These are phyloP conservation scores for Colletotrichum theobromicola DNA, from an alignment of 2,329 filamentous ascomycete genomes.

Conservation along the genomic window DNA sequence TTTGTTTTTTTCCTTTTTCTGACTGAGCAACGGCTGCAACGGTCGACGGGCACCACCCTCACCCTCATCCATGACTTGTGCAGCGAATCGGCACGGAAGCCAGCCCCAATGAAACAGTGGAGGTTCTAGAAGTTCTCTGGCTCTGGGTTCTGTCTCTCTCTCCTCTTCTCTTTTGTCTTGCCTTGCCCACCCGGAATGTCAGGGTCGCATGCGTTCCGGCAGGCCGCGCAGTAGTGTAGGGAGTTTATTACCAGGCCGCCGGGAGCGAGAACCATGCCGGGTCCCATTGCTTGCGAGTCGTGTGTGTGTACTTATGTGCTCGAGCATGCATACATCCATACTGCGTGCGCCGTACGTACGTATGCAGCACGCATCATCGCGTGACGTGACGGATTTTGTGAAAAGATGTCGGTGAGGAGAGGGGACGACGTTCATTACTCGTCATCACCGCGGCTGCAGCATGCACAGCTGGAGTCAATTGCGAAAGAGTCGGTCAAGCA, in stretches of 20 bases:
- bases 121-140: neutral
- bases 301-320: too few species aligned
- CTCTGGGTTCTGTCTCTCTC: neutral
- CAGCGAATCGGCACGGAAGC: conserved; percentile 11
- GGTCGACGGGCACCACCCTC: too few species aligned
- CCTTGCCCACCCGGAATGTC: neutral
- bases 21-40: conserved; percentile 14
- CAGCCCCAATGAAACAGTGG: neutral
- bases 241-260: neutral
- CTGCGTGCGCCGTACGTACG: too few species aligned
- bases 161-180: neutral
- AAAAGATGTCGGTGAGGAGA: neutral
- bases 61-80: too few species aligned
- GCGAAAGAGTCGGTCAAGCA: neutral
- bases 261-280: neutral
- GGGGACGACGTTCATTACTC: neutral
- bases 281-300: neutral
- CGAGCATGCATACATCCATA: too few species aligned
- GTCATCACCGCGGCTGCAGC: neutral
- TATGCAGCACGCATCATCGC: neutral
- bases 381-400: neutral
- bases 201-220: neutral
- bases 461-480: neutral
- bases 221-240: neutral
- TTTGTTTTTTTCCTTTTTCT: conserved; percentile 4